A percentile compares a stretch with the other conserved stretches of the same genome.
These are phyloP conservation scores for Hyaloperonospora arabidopsidis DNA, from an alignment of 352 stramenopile genomes.

Conservation along the genomic window DNA sequence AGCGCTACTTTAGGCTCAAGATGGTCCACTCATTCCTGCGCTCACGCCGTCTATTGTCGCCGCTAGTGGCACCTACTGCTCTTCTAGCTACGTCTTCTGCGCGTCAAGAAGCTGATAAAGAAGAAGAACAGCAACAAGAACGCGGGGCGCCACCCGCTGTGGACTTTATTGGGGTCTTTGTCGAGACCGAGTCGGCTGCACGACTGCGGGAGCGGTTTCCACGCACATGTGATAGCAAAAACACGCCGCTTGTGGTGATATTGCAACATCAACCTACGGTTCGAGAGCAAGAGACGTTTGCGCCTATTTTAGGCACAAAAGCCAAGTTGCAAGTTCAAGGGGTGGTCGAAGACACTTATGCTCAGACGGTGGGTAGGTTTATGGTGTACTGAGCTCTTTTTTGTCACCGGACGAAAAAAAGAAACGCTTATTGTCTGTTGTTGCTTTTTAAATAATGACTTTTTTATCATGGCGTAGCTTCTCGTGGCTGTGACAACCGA, in stretches of 20 bases:
- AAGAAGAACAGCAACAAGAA: constrained; percentile 2
- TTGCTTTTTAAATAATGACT: neutral
- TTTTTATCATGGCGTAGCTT: constrained; percentile 21
- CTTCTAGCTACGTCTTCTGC: constrained; percentile 18
- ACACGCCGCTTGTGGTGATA: constrained; percentile 55
- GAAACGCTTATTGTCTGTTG: too few species aligned
- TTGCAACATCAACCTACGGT: constrained; percentile 71
- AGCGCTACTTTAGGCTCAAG: too few species aligned
- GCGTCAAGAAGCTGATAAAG: constrained; percentile 26
- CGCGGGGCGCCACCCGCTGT: constrained; percentile 12
- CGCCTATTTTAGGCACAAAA: constrained; percentile 49
- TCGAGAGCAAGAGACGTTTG: constrained; percentile 66
- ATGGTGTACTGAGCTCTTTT: too few species aligned
- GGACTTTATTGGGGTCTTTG: constrained; percentile 75
- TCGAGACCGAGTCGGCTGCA: constrained; percentile 45
- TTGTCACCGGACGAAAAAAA: too few species aligned
- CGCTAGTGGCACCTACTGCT: constrained; percentile 21
- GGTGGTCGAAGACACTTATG: constrained; percentile 53
- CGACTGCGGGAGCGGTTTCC: constrained; percentile 49
- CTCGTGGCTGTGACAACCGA: constrained; percentile 60
- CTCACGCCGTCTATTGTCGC: constrained; percentile 22
- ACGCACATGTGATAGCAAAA: constrained; percentile 28
- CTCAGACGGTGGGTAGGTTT: constrained; percentile 37
- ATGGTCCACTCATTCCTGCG: constrained; percentile 13
- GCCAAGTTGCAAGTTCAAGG: constrained; percentile 57